These are phyloP conservation scores for Solidago caesia DNA, from an alignment of 129 eudicot genomes.

Conservation along the genomic window DNA sequence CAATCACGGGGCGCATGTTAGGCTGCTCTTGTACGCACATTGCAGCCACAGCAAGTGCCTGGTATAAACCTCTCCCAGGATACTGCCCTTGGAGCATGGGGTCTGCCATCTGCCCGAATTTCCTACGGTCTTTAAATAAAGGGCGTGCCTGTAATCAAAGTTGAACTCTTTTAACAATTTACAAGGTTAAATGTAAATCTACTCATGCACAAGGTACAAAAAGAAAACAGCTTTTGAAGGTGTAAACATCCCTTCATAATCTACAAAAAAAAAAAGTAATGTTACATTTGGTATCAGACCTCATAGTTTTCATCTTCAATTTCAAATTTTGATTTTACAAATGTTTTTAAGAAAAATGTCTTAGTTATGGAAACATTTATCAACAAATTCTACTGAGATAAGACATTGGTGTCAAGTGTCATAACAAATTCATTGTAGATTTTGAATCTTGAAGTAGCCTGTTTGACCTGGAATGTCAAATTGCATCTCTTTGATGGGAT, in stretches of 20 bases:
- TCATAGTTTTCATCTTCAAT: background rate
- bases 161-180: background rate
- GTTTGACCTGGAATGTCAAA: background rate
- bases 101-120: constrained; percentile 91
- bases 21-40: constrained; percentile 99
- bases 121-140: constrained; percentile 83
- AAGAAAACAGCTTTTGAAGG: background rate
- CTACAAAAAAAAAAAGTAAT: background rate
- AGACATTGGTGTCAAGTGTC: background rate
- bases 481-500: too few species aligned
- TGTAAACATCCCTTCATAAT: constrained; percentile 9
- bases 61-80: constrained; percentile 80
- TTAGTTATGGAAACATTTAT: background rate
- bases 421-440: background rate
- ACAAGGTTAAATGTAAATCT: background rate
- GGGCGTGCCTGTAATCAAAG: constrained; percentile 66
- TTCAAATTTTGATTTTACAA: background rate
- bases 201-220: constrained; percentile 17
- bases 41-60: constrained; percentile 97
- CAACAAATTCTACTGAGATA: background rate
- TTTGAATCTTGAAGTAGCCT: constrained; percentile 5
- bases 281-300: background rate
- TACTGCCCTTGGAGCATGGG: constrained; percentile 85
- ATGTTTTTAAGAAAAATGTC: background rate
- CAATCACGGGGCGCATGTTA: constrained; percentile 84